Conservation (phyloP, 1,284 basidiomycete species). For the Athelia sp. region DNA sequence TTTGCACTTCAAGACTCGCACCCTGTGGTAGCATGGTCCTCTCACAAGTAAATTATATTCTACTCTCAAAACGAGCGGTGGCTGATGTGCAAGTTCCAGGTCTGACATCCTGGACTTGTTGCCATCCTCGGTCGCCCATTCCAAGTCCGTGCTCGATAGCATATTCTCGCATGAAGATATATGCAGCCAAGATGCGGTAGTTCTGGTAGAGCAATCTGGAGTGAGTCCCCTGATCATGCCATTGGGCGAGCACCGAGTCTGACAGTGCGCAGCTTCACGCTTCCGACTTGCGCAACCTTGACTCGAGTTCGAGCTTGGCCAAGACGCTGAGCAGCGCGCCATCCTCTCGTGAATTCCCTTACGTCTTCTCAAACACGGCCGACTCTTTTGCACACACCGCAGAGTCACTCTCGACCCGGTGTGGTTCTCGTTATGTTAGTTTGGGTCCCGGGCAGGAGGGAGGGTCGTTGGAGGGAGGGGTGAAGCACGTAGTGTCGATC, state of each 20-base stretch:
- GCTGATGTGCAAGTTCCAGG: constrained; percentile 24
- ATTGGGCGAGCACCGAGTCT: constrained; percentile 1
- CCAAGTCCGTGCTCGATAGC: constrained; percentile 33
- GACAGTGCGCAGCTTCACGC: constrained; percentile 51
- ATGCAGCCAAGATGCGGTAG: constrained; percentile 59
- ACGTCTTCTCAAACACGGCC: constrained; percentile 34
- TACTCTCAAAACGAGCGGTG: constrained; percentile 3
- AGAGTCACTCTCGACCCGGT: constrained; percentile 41
- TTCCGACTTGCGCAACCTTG: constrained; percentile 59
- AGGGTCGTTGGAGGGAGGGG: constrained; percentile 26
- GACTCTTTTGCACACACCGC: constrained; percentile 30
- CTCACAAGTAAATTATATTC: constrained; percentile 39
- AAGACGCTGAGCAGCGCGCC: constrained; percentile 40
- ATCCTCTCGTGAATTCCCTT: constrained; percentile 57
- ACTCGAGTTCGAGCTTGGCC: constrained; percentile 44
- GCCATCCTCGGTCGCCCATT: constrained; percentile 26
- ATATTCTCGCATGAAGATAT: constrained; percentile 42
- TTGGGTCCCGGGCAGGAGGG: constrained; percentile 31
- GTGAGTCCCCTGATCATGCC: constrained; percentile 33
- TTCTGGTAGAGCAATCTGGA: constrained; percentile 64
- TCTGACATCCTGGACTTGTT: constrained; percentile 40
- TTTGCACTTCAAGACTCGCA: constrained; percentile 54
- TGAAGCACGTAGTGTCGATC: constrained; percentile 54
- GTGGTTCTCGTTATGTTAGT: constrained; percentile 41
- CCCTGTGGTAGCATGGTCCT: constrained; percentile 70